Percentiles rank a stretch among this genome's conserved stretches.
These are phyloP conservation scores for Dothideomycetidae sp. DNA, from an alignment of 2,329 filamentous ascomycete genomes.

Conservation along the genomic window DNA sequence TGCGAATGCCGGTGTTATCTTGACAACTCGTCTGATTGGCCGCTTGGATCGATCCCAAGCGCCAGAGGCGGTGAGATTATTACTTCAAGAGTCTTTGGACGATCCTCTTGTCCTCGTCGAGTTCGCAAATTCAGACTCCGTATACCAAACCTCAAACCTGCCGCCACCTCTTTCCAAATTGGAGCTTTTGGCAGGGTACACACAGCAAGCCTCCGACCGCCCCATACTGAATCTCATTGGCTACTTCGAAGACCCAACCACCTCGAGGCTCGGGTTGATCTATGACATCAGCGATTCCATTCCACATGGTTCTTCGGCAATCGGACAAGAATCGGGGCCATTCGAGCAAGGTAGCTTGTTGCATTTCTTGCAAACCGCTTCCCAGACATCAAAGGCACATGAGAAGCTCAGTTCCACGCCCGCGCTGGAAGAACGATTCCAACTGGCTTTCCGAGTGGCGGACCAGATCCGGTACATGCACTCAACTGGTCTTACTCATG, in stretches of 20 bases:
- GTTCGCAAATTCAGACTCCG: slow-evolving; percentile 42
- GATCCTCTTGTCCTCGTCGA: slow-evolving; percentile 45
- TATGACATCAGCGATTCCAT: slow-evolving; percentile 53
- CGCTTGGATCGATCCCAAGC: slow-evolving; percentile 21
- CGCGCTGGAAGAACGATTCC: slow-evolving; percentile 60
- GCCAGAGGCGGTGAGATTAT: slow-evolving; percentile 18
- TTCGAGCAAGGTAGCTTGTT: slow-evolving; percentile 31
- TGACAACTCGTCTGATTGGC: slow-evolving; percentile 32
- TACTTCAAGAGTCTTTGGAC: slow-evolving; percentile 20
- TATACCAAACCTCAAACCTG: slow-evolving; percentile 34
- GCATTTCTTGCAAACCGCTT: slow-evolving; percentile 34
- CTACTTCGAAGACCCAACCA: slow-evolving; percentile 63
- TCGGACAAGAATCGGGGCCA: slow-evolving; percentile 15
- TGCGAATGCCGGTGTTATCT: slow-evolving; percentile 31
- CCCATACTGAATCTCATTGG: slow-evolving; percentile 43
- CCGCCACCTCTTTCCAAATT: slow-evolving; percentile 32
- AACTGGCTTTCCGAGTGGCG: slow-evolving; percentile 56
- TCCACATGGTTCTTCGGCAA: slow-evolving; percentile 22
- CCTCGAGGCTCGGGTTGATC: slow-evolving; percentile 55
- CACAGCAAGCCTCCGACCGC: slow-evolving; percentile 17
- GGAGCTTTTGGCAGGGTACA: slow-evolving; percentile 23
- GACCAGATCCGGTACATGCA: slow-evolving; percentile 64
- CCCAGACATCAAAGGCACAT: slow-evolving; percentile 27
- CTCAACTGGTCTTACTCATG: slow-evolving; percentile 52
- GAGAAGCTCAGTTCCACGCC: slow-evolving; percentile 36